phyloP scores from a whole-genome alignment of 805 yeast genomes.

The Yarrowia osloensis region DNA sequence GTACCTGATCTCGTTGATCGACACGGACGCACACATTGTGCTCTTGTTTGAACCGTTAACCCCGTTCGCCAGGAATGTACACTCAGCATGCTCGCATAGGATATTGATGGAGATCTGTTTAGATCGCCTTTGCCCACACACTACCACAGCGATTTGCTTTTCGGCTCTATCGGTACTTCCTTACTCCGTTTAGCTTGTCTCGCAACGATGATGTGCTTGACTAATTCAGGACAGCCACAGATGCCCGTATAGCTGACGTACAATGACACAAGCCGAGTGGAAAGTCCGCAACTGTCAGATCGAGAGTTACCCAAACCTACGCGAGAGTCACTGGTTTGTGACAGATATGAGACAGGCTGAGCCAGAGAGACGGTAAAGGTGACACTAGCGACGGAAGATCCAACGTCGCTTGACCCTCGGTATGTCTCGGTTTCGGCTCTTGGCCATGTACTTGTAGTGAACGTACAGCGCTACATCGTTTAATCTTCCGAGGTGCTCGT shows the following conservation, averaged over 20 bases:
- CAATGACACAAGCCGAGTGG: not conserved
- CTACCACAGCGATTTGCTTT: not conserved
- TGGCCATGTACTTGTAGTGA: not conserved
- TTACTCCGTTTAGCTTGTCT: too few species aligned
- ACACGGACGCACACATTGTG: not conserved
- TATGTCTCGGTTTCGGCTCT: not conserved
- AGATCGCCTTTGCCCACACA: not conserved
- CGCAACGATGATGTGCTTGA: not conserved
- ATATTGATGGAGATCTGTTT: slow-evolving; percentile 9
- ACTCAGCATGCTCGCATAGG: too few species aligned
- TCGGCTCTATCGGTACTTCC: not conserved
- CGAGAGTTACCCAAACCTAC: not conserved
- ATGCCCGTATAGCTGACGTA: not conserved
- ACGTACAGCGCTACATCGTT: not conserved
- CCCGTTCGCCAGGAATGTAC: not conserved
- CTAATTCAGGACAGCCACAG: not conserved
- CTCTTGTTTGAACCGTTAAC: not conserved
- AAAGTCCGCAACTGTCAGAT: not conserved
- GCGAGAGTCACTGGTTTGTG: not conserved
- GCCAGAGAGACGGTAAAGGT: not conserved
- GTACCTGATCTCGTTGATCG: not conserved
- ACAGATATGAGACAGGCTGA: not conserved
- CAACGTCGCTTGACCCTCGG: not conserved
- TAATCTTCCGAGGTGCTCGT: not conserved
- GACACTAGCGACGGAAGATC: not conserved